Percentiles rank a stretch among this genome's conserved stretches.
phyloP scores from a whole-genome alignment of 2,329 filamentous ascomycete species.

The Madurella mycetomatis region DNA sequence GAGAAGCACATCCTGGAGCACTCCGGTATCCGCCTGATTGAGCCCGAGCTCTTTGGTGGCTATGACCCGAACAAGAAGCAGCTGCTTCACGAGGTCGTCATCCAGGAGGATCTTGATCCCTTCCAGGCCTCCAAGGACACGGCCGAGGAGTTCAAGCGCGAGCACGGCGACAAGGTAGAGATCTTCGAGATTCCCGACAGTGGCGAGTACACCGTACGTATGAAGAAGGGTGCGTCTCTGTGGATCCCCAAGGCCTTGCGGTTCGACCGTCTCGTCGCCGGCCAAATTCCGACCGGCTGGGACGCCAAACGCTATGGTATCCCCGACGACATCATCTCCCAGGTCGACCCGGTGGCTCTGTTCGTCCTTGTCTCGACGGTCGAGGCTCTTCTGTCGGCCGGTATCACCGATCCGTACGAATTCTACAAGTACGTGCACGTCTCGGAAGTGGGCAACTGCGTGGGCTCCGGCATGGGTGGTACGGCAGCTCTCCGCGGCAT shows the following conservation, averaged over 20 bases:
- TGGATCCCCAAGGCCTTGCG: conserved; percentile 95
- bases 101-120: conserved; percentile 93
- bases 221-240: conserved; percentile 92
- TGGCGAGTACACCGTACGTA: conserved; percentile 87
- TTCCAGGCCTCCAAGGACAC: conserved; percentile 98
- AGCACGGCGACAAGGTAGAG: conserved; percentile 97
- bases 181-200: conserved; percentile 92
- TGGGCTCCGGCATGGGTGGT: conserved; percentile 98
- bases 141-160: conserved; percentile 92
- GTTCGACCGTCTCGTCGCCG: conserved; percentile 95
- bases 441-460: conserved; percentile 95
- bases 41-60: conserved; percentile 92
- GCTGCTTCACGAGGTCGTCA: conserved; percentile 93
- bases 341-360: conserved; percentile 94
- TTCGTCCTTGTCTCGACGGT: conserved; percentile 92
- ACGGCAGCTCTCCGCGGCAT: conserved; percentile 88
- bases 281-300: conserved; percentile 96
- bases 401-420: conserved; percentile 98
- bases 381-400: conserved; percentile 83
- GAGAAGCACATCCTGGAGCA: conserved; percentile 96
- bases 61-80: conserved; percentile 99
- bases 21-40: conserved; percentile 93
- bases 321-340: conserved; percentile 93
- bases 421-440: conserved; percentile 99
- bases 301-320: conserved; percentile 94